Percentiles rank a stretch among this genome's conserved stretches.
phyloP scores from a whole-genome alignment of 1,284 basidiomycete species.

The Pyrrhoderma lamaoense region DNA sequence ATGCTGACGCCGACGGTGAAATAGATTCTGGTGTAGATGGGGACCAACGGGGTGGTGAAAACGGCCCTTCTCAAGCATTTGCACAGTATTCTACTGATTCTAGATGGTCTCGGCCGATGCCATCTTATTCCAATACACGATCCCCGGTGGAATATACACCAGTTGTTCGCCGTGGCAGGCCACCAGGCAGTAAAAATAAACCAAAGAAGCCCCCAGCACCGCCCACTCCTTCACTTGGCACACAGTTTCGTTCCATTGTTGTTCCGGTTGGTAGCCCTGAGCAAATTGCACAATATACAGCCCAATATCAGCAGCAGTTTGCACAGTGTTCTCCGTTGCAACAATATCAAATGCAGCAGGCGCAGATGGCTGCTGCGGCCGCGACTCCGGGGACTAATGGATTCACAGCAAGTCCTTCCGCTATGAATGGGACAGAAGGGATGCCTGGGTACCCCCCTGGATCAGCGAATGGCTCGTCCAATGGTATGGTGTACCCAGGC shows the following conservation, averaged over 20 bases:
- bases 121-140: slow-evolving; percentile 8
- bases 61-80: background rate
- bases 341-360: too few species aligned
- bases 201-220: background rate
- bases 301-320: slow-evolving; percentile 12
- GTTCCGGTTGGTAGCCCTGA: slow-evolving; percentile 7
- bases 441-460: too few species aligned
- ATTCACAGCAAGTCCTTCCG: too few species aligned
- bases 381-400: too few species aligned
- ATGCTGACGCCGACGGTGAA: background rate
- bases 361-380: too few species aligned
- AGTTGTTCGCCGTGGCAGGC: background rate
- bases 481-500: too few species aligned
- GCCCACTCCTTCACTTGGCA: too few species aligned
- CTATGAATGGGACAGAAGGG: too few species aligned
- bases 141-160: too few species aligned
- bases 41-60: background rate
- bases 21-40: background rate
- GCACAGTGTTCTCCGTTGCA: slow-evolving; percentile 1
- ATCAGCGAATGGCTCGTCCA: too few species aligned
- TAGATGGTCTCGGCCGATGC: background rate
- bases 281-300: background rate
- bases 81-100: background rate
- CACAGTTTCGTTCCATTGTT: slow-evolving; percentile 8
- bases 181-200: background rate